phyloP scores from a whole-genome alignment of 345 rosid genomes.

The Reutealis trisperma region DNA sequence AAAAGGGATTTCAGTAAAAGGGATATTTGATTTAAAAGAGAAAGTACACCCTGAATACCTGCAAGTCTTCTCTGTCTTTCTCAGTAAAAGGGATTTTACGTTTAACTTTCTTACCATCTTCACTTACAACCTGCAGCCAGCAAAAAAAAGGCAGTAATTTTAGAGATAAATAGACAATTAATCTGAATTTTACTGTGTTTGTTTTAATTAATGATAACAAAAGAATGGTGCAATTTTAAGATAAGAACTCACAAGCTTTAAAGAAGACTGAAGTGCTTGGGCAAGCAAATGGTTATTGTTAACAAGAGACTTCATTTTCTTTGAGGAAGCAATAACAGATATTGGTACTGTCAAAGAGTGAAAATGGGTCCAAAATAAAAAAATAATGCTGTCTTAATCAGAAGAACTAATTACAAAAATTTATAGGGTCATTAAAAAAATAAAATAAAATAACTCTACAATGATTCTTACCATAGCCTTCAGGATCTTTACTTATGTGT shows the following conservation, averaged over 20 bases:
- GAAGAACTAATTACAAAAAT: background rate
- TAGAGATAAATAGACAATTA: background rate
- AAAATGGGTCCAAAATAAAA: background rate
- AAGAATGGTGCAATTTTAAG: background rate
- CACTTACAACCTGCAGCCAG: constrained; percentile 59
- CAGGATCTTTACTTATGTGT: constrained; percentile 77
- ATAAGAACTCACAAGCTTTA: constrained; percentile 69
- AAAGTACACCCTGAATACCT: constrained; percentile 38
- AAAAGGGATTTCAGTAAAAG: no score
- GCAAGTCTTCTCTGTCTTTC: constrained; percentile 77
- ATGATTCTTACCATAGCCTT: constrained; percentile 77
- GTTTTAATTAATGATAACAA: background rate
- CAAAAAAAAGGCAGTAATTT: background rate
- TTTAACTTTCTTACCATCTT: constrained; percentile 73
- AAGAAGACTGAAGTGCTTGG: constrained; percentile 74
- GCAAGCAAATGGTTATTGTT: constrained; percentile 61
- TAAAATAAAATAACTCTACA: background rate
- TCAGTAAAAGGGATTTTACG: constrained; percentile 76
- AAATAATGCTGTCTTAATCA: background rate
- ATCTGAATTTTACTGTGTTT: background rate
- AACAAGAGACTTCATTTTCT: constrained; percentile 78
- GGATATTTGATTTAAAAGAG: no score
- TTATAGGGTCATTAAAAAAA: background rate
- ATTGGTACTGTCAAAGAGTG: constrained; percentile 52
- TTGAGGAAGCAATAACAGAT: constrained; percentile 69